Percentiles rank a stretch among this genome's conserved stretches.
Evolutionary conservation across 257 asterid genomes (phyloP).

Genomic region (Capsicum pubescens): DNA sequence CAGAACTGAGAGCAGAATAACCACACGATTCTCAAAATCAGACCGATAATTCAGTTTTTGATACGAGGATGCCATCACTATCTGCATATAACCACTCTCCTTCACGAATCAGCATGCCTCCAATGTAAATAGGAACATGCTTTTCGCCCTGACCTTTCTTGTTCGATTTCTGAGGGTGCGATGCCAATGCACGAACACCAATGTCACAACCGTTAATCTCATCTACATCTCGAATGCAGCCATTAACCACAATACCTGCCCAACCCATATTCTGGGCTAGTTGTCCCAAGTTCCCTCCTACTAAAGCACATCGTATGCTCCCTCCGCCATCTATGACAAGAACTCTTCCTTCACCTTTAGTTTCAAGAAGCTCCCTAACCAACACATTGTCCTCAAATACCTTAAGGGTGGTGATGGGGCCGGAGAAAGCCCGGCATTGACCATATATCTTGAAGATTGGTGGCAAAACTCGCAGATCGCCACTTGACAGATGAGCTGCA

Average conservation of each 20-base stretch:
- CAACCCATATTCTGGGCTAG: slow-evolving; percentile 82
- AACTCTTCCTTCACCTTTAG: slow-evolving; percentile 73
- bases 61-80: slow-evolving; percentile 78
- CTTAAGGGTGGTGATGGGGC: slow-evolving; percentile 74
- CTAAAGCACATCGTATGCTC: slow-evolving; percentile 79
- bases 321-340: slow-evolving; percentile 88
- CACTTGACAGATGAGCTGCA: slow-evolving; percentile 55
- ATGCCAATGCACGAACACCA: slow-evolving; percentile 84
- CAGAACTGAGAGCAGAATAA: not conserved
- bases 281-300: slow-evolving; percentile 81
- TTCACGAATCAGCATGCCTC: slow-evolving; percentile 60
- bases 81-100: slow-evolving; percentile 97
- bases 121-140: slow-evolving; percentile 54
- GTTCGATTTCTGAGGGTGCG: slow-evolving; percentile 77
- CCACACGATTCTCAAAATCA: slow-evolving; percentile 20
- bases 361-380: slow-evolving; percentile 76
- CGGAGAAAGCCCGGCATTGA: slow-evolving; percentile 64
- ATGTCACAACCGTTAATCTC: slow-evolving; percentile 84
- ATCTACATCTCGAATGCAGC: slow-evolving; percentile 80
- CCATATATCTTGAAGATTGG: slow-evolving; percentile 84
- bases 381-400: slow-evolving; percentile 82
- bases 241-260: slow-evolving; percentile 77
- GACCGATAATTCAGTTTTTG: slow-evolving; percentile 72
- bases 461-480: slow-evolving; percentile 73
- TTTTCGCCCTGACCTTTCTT: slow-evolving; percentile 72